Base-by-base conservation (phyloP, 2,329 filamentous ascomycete genomes). In the Fonsecaea multimorphosa region DNA sequence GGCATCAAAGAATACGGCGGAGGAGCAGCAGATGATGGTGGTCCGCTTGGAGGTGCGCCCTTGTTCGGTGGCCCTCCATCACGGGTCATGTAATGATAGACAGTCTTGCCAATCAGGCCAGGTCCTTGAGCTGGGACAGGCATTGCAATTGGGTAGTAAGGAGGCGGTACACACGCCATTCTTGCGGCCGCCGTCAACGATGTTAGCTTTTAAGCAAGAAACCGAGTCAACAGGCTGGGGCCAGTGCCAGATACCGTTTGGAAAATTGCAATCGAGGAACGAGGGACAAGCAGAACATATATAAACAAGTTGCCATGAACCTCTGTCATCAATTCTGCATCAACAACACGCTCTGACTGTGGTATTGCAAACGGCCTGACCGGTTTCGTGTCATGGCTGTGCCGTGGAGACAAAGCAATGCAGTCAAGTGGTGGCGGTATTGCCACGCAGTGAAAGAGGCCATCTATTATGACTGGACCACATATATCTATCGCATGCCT, bases 1-100 rank as follows among this genome's bases (percentile, higher is more conserved):
- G 65, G 54, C 34, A 57, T 22, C 29, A 68, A 29, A 53, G 29
- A 56, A 40, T 64, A 64, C 14, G 66, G 66, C 12, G 64, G 61
- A 44, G 52, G 36, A n/a, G 31, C 22, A 32, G 32, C 62, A 27
- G 62, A 58, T 5, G 58, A 36, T n/a, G 62, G 36, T 36, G 66
- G 53, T 32, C 51, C 64, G 51, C 67, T 54, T 8, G 76, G 76
- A 59, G 75, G 74, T 19, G 73, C 67, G 3, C 74, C 75, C 46
- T 73, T 71, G 62, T 74, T 73, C 16, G 76, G 76, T 58, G 74
- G 72, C 12, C 71, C 65, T 3, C 74, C 75, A 61, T 74, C 73
- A 24, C 70, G 65, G 12, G 74, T 77, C 19, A 75, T 65, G 63
- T 74, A 76, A 31, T 65, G 63, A 54, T 72, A 71, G 14, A 51